A percentile compares a stretch with the other conserved stretches of the same genome.
Conservation (phyloP, 495 filamentous ascomycete species). For the Xylaria cubensis region DNA sequence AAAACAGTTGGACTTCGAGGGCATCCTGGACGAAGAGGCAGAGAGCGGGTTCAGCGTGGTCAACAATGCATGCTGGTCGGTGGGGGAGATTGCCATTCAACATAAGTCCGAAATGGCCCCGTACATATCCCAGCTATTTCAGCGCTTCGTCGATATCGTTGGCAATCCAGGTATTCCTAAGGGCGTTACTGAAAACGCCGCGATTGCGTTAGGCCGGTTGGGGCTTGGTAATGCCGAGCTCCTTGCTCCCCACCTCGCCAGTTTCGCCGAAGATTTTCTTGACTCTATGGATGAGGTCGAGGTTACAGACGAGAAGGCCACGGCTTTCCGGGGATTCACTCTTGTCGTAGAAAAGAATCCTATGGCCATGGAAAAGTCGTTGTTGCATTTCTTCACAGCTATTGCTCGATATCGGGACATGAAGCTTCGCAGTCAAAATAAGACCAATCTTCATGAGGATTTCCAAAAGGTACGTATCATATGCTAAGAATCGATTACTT, state of each 20-base stretch:
- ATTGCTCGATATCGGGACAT: constrained; percentile 77
- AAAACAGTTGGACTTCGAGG: constrained; percentile 82
- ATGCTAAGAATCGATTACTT: background rate
- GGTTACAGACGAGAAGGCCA: constrained; percentile 91
- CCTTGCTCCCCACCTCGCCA: constrained; percentile 80
- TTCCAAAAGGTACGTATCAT: constrained; percentile 51
- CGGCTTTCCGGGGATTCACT: constrained; percentile 89
- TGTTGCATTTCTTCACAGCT: constrained; percentile 83
- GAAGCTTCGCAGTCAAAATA: constrained; percentile 51
- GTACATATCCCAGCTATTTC: constrained; percentile 77
- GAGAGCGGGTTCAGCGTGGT: constrained; percentile 85
- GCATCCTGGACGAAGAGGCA: constrained; percentile 73
- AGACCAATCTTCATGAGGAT: constrained; percentile 53
- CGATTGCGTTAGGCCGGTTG: constrained; percentile 88
- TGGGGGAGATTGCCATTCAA: constrained; percentile 89
- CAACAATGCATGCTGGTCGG: constrained; percentile 99
- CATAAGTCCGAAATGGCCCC: constrained; percentile 74
- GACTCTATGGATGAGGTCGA: constrained; percentile 82
- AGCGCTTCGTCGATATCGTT: constrained; percentile 77
- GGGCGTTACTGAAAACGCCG: constrained; percentile 93
- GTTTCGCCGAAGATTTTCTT: constrained; percentile 82
- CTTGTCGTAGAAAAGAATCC: constrained; percentile 86
- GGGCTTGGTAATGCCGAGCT: constrained; percentile 80
- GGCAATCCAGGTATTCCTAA: constrained; percentile 83
- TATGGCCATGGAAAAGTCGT: constrained; percentile 84